Base-by-base conservation (phyloP, 2,329 filamentous ascomycete genomes). In the Ceratocystis variospora region DNA sequence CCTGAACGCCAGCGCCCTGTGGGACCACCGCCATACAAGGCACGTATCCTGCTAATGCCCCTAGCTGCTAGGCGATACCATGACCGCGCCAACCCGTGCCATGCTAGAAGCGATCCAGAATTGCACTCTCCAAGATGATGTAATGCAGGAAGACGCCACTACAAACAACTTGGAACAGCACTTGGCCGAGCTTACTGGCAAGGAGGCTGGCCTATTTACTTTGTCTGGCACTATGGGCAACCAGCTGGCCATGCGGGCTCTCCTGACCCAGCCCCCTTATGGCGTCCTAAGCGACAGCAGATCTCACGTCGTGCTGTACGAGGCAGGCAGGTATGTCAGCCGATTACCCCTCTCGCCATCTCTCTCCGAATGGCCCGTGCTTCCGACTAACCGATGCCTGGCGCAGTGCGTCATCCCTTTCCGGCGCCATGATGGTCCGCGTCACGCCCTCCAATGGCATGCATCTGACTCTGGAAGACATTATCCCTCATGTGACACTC, bases 201-300 rank as follows among this genome's bases (percentile, higher is more conserved):
- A 95, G 71, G 87, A 91, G 71, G 85, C 84, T 6, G 88, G 83
- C 0, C 79, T 96, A 3, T 86, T 96, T 65, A 89, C 96, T 66
- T 80, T 95, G 68, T 94, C 89, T 0, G 93, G 93, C 2, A 96
- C 92, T 3, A 96, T 96, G 91, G 91, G 90, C 50, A 96, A 96
- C 76, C 91, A 96, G 74, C 79, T 96, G 19, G 87, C 88, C 0
- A 80, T 96, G 53, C 85, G 92, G 48, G 82, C 88, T 1, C 87
- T 94, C 68, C 80, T 96, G 15, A 82, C 79, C 0, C 87, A 89
- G 68, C 91, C 92, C 15, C 93, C 93, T 0, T 85, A 96, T 73
- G 83, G 83, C 6, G 83, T 96, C 4, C 77, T 96, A 7, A 90
- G 88, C 71, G 92, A 96, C 73, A 79, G 86, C 69, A 83, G 90